A percentile compares a stretch with the other conserved stretches of the same genome.
Evolutionary conservation across 305 asterid species (phyloP).

Genomic region (Salvia sclarea): DNA sequence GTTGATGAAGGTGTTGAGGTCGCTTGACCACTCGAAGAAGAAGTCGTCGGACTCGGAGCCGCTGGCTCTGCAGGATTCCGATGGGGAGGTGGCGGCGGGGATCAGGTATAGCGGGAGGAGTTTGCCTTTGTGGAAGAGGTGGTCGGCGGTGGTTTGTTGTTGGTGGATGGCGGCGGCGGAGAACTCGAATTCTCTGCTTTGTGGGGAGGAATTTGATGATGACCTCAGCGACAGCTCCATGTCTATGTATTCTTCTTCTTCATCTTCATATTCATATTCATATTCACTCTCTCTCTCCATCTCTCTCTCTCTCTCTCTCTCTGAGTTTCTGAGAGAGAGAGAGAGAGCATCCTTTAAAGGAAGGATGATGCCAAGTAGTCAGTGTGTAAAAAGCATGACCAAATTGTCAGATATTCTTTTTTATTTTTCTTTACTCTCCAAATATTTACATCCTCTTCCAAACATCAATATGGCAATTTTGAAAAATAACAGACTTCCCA

Average conservation of each 20-base stretch:
- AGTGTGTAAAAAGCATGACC: constrained; percentile 32
- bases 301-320: constrained; percentile 17
- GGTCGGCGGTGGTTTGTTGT: constrained; percentile 53
- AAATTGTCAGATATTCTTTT: constrained; percentile 22
- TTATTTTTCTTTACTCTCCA: neutral
- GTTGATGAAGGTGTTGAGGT: constrained; percentile 45
- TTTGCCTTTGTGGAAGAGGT: constrained; percentile 82
- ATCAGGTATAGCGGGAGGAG: constrained; percentile 85
- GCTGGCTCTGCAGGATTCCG: constrained; percentile 75
- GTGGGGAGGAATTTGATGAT: constrained; percentile 34
- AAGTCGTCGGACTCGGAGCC: constrained; percentile 59
- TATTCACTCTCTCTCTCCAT: constrained; percentile 41
- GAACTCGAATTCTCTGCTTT: constrained; percentile 79
- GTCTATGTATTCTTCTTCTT: constrained; percentile 66
- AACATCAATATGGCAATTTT: too few relatives aligned
- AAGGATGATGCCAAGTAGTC: constrained; percentile 62
- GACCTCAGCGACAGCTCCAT: constrained; percentile 75
- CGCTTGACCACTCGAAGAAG: constrained; percentile 76
- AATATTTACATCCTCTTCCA: neutral
- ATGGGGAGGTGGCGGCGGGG: constrained; percentile 46
- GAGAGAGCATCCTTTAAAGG: constrained; percentile 52
- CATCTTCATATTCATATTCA: constrained; percentile 33
- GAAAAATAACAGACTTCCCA: too few relatives aligned
- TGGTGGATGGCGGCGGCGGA: constrained; percentile 43
- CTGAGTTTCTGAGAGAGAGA: too few relatives aligned